Conservation (phyloP, 352 stramenopile species). For the Globisporangium canariense region DNA sequence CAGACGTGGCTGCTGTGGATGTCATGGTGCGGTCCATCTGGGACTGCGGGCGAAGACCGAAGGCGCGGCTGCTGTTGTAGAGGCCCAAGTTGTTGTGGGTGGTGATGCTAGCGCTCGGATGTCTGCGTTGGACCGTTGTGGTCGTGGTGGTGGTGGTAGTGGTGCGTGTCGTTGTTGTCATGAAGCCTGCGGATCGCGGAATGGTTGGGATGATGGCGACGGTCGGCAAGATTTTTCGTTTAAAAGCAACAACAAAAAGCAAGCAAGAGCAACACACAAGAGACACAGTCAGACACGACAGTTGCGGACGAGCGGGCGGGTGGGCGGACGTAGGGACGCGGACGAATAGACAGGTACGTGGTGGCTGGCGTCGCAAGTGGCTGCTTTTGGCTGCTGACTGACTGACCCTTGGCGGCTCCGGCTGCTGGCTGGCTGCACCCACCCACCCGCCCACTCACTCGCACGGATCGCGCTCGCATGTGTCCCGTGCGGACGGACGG, state of each 20-base stretch:
- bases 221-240: background rate
- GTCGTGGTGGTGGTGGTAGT: slow-evolving; percentile 26
- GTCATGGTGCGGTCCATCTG: background rate
- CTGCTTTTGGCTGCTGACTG: background rate
- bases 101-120: background rate
- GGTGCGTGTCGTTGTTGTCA: slow-evolving; percentile 20
- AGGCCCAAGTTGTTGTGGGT: background rate
- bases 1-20: slow-evolving; percentile 1
- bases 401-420: slow-evolving; percentile 5
- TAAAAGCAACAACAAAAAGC: background rate
- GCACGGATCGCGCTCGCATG: background rate
- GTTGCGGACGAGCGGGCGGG: background rate
- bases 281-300: slow-evolving; percentile 3
- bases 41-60: background rate
- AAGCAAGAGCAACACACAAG: background rate
- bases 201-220: background rate
- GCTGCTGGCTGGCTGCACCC: background rate
- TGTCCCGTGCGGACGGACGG: background rate
- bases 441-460: no score
- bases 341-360: no score
- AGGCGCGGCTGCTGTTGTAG: background rate
- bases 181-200: slow-evolving; percentile 33
- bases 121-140: slow-evolving; percentile 11
- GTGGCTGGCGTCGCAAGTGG: slow-evolving; percentile 3
- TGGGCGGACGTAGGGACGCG: background rate